phyloP scores from a whole-genome alignment of 495 filamentous ascomycete genomes.

The Annulohypoxylon moriforme region DNA sequence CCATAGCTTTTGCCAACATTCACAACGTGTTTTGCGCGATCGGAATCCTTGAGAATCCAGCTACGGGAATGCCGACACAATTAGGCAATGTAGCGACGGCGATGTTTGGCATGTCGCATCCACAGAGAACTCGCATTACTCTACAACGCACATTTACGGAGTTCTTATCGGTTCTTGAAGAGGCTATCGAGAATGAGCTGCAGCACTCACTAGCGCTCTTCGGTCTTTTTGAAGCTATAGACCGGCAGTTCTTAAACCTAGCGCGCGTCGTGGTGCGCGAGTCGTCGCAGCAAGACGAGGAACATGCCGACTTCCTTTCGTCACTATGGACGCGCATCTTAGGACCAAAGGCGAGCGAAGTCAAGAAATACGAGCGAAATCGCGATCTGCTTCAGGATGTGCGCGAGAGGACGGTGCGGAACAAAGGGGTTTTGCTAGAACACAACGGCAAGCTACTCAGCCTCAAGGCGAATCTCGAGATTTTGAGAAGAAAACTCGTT shows the following conservation, averaged over 20 bases:
- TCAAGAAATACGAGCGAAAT: slow-evolving; percentile 92
- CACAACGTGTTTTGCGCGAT: slow-evolving; percentile 76
- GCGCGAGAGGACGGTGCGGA: slow-evolving; percentile 81
- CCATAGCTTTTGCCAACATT: slow-evolving; percentile 77
- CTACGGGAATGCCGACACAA: slow-evolving; percentile 69
- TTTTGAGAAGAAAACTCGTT: slow-evolving; percentile 77
- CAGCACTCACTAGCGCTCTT: slow-evolving; percentile 80
- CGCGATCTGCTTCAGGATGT: slow-evolving; percentile 77
- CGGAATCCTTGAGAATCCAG: slow-evolving; percentile 74
- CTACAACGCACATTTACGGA: slow-evolving; percentile 88
- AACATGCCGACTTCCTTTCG: slow-evolving; percentile 81
- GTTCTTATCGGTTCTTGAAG: slow-evolving; percentile 87
- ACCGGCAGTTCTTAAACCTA: slow-evolving; percentile 87
- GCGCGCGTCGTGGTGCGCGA: slow-evolving; percentile 88
- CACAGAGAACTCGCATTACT: slow-evolving; percentile 81
- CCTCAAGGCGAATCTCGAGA: slow-evolving; percentile 85
- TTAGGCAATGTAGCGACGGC: slow-evolving; percentile 73
- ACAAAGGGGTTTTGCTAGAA: slow-evolving; percentile 83
- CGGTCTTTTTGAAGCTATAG: slow-evolving; percentile 85
- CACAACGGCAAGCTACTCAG: slow-evolving; percentile 82
- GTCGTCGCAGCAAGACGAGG: slow-evolving; percentile 77
- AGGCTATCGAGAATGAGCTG: slow-evolving; percentile 85
- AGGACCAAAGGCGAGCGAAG: slow-evolving; percentile 72
- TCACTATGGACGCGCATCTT: slow-evolving; percentile 88
- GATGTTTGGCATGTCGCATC: slow-evolving; percentile 80